These are phyloP conservation scores for Aspergillus calidoustus DNA, from an alignment of 2,329 filamentous ascomycete genomes.

Conservation along the genomic window DNA sequence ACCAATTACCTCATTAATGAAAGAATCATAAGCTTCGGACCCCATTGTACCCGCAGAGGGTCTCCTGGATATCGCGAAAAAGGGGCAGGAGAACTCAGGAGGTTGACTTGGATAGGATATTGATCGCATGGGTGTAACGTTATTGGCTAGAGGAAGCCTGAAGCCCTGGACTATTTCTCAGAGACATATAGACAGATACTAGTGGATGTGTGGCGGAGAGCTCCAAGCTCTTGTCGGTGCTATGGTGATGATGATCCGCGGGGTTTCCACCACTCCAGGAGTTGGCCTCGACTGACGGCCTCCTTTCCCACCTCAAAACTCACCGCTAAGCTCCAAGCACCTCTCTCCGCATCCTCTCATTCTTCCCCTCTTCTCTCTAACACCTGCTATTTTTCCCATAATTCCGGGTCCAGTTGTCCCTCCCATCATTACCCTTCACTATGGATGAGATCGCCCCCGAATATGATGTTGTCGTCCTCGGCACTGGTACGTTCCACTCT, in stretches of 20 bases:
- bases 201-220: constrained; percentile 16
- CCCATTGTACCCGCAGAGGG: neutral
- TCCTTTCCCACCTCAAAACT: constrained; percentile 19
- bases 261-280: constrained; percentile 15
- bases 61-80: constrained; percentile 8
- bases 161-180: constrained; percentile 11
- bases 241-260: constrained; percentile 25
- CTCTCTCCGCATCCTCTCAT: constrained; percentile 28
- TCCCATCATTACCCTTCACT: constrained; percentile 39
- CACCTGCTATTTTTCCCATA: constrained; percentile 8
- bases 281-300: neutral
- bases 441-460: constrained; percentile 99
- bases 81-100: constrained; percentile 19
- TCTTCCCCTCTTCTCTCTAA: constrained; percentile 21
- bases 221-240: neutral
- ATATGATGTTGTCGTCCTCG: constrained; percentile 98
- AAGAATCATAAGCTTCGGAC: neutral
- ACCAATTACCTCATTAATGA: neutral
- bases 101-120: constrained; percentile 2
- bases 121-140: neutral
- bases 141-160: constrained; percentile 8
- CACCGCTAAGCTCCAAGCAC: constrained; percentile 24
- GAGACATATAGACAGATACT: constrained; percentile 6
- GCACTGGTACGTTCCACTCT: constrained; percentile 71
- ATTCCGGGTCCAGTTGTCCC: neutral